Percentiles rank a stretch among this genome's conserved stretches.
Evolutionary conservation across 1,139 yeast species (phyloP).

Genomic region (Zygosaccharomyces pseudobailii): DNA sequence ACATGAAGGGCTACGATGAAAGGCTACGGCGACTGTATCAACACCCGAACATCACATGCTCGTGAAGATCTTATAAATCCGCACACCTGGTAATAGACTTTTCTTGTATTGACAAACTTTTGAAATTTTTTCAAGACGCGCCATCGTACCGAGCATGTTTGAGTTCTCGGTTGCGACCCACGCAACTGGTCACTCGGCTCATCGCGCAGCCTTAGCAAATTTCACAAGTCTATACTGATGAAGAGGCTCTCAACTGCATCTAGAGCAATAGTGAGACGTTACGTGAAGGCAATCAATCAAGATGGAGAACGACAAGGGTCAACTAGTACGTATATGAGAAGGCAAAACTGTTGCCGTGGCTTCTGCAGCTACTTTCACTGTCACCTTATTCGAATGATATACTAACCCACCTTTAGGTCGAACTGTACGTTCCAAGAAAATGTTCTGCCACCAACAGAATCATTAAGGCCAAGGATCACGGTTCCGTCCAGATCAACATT

Average conservation of each 20-base stretch:
- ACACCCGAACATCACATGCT: background rate
- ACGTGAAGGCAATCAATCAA: slow-evolving; percentile 33
- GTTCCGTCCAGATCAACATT: slow-evolving; percentile 91
- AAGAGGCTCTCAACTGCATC: background rate
- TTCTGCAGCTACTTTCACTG: background rate
- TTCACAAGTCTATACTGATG: slow-evolving; percentile 4
- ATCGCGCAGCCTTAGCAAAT: slow-evolving; percentile 4
- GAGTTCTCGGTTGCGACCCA: background rate
- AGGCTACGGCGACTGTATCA: background rate
- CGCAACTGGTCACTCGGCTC: background rate
- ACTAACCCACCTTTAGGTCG: slow-evolving; percentile 56
- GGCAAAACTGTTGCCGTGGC: background rate
- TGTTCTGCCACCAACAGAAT: slow-evolving; percentile 99
- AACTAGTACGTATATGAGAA: slow-evolving; percentile 64
- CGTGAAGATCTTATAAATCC: background rate
- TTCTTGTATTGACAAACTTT: background rate
- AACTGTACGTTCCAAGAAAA: slow-evolving; percentile 99
- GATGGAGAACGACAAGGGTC: slow-evolving; percentile 99
- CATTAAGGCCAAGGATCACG: slow-evolving; percentile 99
- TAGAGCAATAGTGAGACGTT: background rate
- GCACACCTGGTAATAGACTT: background rate
- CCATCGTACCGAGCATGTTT: background rate
- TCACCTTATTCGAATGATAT: background rate
- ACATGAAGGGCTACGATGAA: too few species aligned
- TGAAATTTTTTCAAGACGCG: slow-evolving; percentile 1